Percentiles rank a stretch among this genome's conserved stretches.
phyloP scores from a whole-genome alignment of 768 basidiomycete genomes.

The Vararia minispora region DNA sequence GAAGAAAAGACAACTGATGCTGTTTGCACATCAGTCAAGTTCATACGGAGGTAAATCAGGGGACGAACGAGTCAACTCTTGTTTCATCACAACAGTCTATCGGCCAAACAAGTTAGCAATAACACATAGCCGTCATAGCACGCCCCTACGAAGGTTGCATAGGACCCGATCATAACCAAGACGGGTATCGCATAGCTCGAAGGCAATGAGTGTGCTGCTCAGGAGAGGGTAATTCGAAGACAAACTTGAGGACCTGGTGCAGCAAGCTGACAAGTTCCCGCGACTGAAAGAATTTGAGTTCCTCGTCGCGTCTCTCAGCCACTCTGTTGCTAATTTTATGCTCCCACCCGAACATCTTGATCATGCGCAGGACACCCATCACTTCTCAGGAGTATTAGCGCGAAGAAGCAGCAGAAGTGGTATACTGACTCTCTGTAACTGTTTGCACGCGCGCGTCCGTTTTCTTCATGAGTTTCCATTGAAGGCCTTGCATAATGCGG shows the following conservation, averaged over 20 bases:
- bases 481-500: too few relatives aligned
- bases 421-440: constrained; percentile 30
- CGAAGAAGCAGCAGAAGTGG: constrained; percentile 5
- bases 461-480: constrained; percentile 15
- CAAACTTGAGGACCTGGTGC: too few relatives aligned
- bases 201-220: too few relatives aligned
- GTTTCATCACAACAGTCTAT: constrained; percentile 25
- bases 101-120: too few relatives aligned
- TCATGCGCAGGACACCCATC: constrained; percentile 29
- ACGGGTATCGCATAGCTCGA: too few relatives aligned
- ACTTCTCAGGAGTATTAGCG: constrained; percentile 12
- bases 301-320: constrained; percentile 46
- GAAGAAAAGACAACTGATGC: constrained; percentile 1
- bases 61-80: constrained; percentile 21
- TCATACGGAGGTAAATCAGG: not conserved
- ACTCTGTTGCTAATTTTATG: constrained; percentile 39
- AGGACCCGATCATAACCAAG: constrained; percentile 24
- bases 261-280: too few relatives aligned
- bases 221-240: not conserved
- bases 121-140: too few relatives aligned
- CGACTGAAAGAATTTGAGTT: too few relatives aligned
- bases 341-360: constrained; percentile 40
- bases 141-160: constrained; percentile 25
- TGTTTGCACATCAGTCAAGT: not conserved
- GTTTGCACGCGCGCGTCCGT: constrained; percentile 34